A percentile compares a stretch with the other conserved stretches of the same genome.
Evolutionary conservation across 345 rosid genomes (phyloP).

Genomic region (Brassica cretica): DNA sequence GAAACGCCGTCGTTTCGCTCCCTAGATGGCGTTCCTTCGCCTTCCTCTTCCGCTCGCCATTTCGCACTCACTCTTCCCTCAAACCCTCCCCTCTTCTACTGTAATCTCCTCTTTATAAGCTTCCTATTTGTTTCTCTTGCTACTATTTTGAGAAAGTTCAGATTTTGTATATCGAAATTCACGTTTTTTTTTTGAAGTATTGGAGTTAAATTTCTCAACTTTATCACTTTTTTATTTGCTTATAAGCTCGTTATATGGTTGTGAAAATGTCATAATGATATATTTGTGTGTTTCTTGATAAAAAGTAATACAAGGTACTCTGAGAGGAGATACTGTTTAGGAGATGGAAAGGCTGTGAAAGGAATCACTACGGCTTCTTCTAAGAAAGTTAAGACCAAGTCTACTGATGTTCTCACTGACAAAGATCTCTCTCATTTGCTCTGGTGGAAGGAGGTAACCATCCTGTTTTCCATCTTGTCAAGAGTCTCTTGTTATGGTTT

Average conservation of each 20-base stretch:
- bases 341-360: slow-evolving; percentile 48
- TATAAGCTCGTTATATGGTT: background rate
- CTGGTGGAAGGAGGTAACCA: slow-evolving; percentile 89
- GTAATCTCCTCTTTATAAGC: slow-evolving; percentile 39
- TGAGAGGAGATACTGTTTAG: slow-evolving; percentile 47
- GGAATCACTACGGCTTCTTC: slow-evolving; percentile 46
- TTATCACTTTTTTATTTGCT: background rate
- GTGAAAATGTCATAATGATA: background rate
- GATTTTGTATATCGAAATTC: background rate
- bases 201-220: background rate
- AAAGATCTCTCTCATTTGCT: slow-evolving; percentile 68
- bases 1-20: slow-evolving; percentile 62
- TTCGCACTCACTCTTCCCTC: slow-evolving; percentile 43
- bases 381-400: slow-evolving; percentile 50
- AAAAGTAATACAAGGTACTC: slow-evolving; percentile 39
- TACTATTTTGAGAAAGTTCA: background rate
- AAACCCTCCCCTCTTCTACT: slow-evolving; percentile 41
- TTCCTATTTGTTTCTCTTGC: background rate
- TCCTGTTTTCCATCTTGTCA: slow-evolving; percentile 1
- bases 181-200: background rate
- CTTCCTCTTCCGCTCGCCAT: slow-evolving; percentile 51
- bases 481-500: slow-evolving; percentile 11
- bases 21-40: slow-evolving; percentile 67
- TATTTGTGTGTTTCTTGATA: background rate
- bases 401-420: slow-evolving; percentile 49